Percentiles rank a stretch among this genome's conserved stretches.
phyloP scores from a whole-genome alignment of 2,329 filamentous ascomycete genomes.

The Aspergillus fumigatus region DNA sequence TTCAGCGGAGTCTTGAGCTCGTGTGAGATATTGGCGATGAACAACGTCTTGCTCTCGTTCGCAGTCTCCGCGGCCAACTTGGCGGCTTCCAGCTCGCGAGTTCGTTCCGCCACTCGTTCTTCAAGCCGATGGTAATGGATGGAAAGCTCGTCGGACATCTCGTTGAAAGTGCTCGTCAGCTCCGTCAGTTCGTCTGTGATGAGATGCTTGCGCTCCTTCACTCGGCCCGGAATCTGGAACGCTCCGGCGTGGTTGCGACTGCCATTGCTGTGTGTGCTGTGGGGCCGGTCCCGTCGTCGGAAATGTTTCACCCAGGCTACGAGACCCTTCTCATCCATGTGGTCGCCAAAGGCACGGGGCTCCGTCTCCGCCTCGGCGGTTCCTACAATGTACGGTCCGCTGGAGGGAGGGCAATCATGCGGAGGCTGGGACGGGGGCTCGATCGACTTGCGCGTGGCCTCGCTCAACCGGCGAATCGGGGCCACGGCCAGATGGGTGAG shows the following conservation, averaged over 20 bases:
- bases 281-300: slow-evolving; percentile 8
- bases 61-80: slow-evolving; percentile 92
- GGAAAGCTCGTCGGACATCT: slow-evolving; percentile 86
- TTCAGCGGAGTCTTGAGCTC: slow-evolving; percentile 89
- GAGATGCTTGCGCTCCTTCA: slow-evolving; percentile 68
- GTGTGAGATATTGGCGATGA: slow-evolving; percentile 84
- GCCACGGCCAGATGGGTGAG: slow-evolving; percentile 76
- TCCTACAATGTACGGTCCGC: neutral
- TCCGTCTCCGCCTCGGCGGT: neutral
- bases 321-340: slow-evolving; percentile 13
- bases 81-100: slow-evolving; percentile 77
- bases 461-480: slow-evolving; percentile 71
- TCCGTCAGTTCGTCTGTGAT: slow-evolving; percentile 83
- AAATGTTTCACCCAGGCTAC: slow-evolving; percentile 13
- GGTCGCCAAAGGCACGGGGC: neutral
- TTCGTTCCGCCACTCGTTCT: slow-evolving; percentile 76
- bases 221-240: slow-evolving; percentile 82
- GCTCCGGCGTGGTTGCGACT: neutral
- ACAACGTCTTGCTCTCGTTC: slow-evolving; percentile 91
- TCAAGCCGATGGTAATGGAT: slow-evolving; percentile 83
- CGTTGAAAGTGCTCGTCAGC: slow-evolving; percentile 79
- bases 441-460: slow-evolving; percentile 70
- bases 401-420: slow-evolving; percentile 1
- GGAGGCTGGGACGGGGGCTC: slow-evolving; percentile 46
- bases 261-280: slow-evolving; percentile 3